Evolutionary conservation across 345 rosid genomes (phyloP), one percentile per base, ranked within the genome.

Genomic region (Hibiscus syriacus): DNA sequence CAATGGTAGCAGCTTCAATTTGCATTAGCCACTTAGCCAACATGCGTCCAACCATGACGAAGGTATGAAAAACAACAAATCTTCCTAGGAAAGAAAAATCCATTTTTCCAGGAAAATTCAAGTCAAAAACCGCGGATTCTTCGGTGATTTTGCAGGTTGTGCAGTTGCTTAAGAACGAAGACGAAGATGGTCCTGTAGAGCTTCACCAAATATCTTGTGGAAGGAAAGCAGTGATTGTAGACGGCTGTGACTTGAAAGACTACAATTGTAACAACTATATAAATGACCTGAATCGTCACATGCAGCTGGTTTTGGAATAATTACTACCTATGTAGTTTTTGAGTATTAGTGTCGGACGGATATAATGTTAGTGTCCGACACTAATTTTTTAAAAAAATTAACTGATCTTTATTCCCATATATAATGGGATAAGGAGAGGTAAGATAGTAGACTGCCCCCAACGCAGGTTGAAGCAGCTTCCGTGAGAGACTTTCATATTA

Each of bases 1-100:
- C 84, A 17, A 77, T 84, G 80, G 57, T 80, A 41, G 84, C 91
- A 12, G 98, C 97, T 77, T 89, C 85, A 14, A 59, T 82, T 82
- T 93, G 97, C 79, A 85, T 90, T 53, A 80, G 87, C 39, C 92
- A 89, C 70, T 49, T 81, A 54, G 78, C 96, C 13, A 71, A 71
- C 22, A 80, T 70, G 79, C 96, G 98, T 13, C 98, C 98, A 13
- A 75, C 82, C 17, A 93, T 93, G 97, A 75, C 68, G 20, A 73
- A 76, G 80, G 98, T 90, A 83, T 13, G 68, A 8, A 19, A 19
- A 20, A 50, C 25, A 19, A 2, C 20, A 20, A n/a, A n/a, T n/a
- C n/a, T n/a, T n/a, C n/a, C n/a, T n/a, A n/a, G n/a, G n/a, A n/a
- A n/a, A n/a, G n/a, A n/a, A n/a, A n/a, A n/a, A n/a, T n/a, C n/a